phyloP scores from a whole-genome alignment of 768 basidiomycete species.

The Sistotremastrum suecicum region DNA sequence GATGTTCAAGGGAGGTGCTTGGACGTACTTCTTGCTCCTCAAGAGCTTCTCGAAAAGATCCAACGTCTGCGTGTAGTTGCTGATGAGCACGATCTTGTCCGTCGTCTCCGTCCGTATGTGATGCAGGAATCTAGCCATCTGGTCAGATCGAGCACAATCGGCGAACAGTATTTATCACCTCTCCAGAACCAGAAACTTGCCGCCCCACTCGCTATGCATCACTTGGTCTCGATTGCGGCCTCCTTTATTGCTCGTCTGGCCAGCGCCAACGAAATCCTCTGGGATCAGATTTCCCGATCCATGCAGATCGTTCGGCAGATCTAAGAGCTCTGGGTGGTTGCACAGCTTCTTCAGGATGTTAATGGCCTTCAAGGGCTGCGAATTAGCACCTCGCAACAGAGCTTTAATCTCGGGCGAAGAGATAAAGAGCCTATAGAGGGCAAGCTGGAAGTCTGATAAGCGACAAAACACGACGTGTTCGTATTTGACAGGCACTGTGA shows the following conservation, averaged over 20 bases:
- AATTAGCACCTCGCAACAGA: constrained; percentile 70
- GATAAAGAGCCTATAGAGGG: constrained; percentile 82
- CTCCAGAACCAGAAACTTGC: constrained; percentile 89
- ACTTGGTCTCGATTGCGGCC: constrained; percentile 20
- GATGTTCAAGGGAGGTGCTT: background rate
- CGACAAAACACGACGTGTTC: constrained; percentile 95
- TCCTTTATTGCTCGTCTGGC: constrained; percentile 24
- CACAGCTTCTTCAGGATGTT: constrained; percentile 90
- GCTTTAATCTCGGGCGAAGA: constrained; percentile 87
- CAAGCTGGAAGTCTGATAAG: constrained; percentile 68
- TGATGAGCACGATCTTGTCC: constrained; percentile 94
- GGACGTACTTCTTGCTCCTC: constrained; percentile 61
- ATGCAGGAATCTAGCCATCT: constrained; percentile 55
- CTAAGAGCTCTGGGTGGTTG: constrained; percentile 85
- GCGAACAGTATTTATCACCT: constrained; percentile 32
- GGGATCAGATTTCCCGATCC: constrained; percentile 77
- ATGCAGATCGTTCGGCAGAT: constrained; percentile 69
- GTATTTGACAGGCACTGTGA: constrained; percentile 91
- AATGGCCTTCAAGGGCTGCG: constrained; percentile 93
- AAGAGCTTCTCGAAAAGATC: constrained; percentile 88
- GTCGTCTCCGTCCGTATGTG: constrained; percentile 67
- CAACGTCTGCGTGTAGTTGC: constrained; percentile 92
- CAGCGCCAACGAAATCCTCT: constrained; percentile 58
- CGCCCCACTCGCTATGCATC: constrained; percentile 73
- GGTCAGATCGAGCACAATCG: background rate